These are phyloP conservation scores for Colletotrichum sp. DNA, from an alignment of 2,329 filamentous ascomycete species.

Conservation along the genomic window DNA sequence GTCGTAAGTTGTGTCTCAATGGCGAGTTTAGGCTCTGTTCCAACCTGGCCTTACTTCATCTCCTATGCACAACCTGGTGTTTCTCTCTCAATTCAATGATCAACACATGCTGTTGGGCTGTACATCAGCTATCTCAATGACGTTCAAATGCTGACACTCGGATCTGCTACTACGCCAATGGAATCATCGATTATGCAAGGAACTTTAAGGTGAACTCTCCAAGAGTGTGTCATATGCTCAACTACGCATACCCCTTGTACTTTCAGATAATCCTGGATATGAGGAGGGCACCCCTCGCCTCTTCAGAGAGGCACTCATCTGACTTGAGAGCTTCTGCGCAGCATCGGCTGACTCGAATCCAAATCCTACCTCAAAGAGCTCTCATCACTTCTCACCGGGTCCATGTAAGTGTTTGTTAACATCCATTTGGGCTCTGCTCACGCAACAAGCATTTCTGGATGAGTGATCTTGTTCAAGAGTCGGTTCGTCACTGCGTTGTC, in stretches of 20 bases:
- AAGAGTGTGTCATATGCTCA: neutral
- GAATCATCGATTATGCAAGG: neutral
- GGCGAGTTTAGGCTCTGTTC: neutral
- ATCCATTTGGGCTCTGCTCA: neutral
- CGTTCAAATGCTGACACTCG: neutral
- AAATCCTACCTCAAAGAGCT: neutral
- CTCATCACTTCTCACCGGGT: neutral
- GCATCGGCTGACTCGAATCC: neutral
- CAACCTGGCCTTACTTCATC: neutral
- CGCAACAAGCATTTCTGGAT: neutral
- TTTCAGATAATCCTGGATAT: neutral
- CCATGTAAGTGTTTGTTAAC: neutral
- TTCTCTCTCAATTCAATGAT: neutral
- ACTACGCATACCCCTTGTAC: neutral
- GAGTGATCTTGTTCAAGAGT: neutral
- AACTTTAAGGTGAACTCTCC: neutral
- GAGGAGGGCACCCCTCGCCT: neutral
- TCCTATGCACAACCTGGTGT: neutral
- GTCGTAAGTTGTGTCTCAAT: neutral
- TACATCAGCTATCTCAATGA: neutral
- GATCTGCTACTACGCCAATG: neutral
- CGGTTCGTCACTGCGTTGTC: neutral
- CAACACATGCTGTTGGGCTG: neutral
- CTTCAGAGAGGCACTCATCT: neutral
- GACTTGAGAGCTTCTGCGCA: neutral